phyloP scores from a whole-genome alignment of 352 stramenopile genomes.

The Thraustotheca clavata region DNA sequence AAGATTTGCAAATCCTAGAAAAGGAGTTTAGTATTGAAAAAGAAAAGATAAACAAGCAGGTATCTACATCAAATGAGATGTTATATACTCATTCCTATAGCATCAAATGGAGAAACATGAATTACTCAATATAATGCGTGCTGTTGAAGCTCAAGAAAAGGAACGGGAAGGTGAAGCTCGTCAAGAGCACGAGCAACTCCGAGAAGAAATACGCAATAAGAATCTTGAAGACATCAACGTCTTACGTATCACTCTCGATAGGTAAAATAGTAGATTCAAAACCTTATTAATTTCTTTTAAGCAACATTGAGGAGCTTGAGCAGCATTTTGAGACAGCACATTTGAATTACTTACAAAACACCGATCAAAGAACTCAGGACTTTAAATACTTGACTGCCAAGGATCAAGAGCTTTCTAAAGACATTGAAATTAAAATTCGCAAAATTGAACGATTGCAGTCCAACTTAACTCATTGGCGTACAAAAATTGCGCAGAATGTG shows the following conservation, averaged over 20 bases:
- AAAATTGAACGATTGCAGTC: conserved; percentile 90
- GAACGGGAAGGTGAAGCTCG: conserved; percentile 62
- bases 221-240: conserved; percentile 94
- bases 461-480: conserved; percentile 83
- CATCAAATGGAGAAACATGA: conserved; percentile 65
- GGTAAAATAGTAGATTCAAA: conserved; percentile 5
- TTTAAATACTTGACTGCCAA: conserved; percentile 93
- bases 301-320: conserved; percentile 90
- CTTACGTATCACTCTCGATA: conserved; percentile 88
- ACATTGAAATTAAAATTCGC: conserved; percentile 91
- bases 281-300: neutral
- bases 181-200: conserved; percentile 81
- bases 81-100: conserved; percentile 23
- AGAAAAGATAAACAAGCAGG: conserved; percentile 52
- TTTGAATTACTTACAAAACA: conserved; percentile 90
- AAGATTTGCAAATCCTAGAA: conserved; percentile 74
- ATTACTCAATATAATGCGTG: conserved; percentile 77
- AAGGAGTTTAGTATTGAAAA: conserved; percentile 81
- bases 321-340: conserved; percentile 91
- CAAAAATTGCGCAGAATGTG: conserved; percentile 88
- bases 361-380: conserved; percentile 88
- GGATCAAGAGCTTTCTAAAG: conserved; percentile 86
- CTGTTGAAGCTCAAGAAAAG: conserved; percentile 77
- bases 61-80: neutral
- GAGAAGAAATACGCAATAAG: conserved; percentile 92